phyloP scores from a whole-genome alignment of 495 filamentous ascomycete genomes.

The Podospora fimiseda region DNA sequence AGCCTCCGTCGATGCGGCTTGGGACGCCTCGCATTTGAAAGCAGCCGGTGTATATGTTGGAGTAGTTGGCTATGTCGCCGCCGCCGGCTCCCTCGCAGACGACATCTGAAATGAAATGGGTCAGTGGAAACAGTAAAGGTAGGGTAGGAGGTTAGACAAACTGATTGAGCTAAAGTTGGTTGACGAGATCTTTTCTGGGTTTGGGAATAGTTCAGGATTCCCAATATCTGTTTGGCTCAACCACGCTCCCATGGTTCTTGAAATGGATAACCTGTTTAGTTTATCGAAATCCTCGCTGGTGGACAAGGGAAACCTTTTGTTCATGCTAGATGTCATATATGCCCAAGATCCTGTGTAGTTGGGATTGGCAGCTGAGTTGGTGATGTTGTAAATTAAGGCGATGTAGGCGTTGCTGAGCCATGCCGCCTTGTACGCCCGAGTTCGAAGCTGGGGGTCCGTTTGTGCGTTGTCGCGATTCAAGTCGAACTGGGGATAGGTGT shows the following conservation, averaged over 20 bases:
- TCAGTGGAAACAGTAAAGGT: neutral
- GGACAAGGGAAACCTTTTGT: constrained; percentile 22
- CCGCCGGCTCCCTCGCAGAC: constrained; percentile 22
- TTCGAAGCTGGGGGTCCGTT: constrained; percentile 23
- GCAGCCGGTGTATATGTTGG: constrained; percentile 33
- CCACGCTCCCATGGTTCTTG: constrained; percentile 8
- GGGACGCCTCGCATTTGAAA: constrained; percentile 35
- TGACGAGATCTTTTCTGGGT: constrained; percentile 22
- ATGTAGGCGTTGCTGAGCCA: constrained; percentile 33
- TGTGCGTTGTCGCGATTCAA: constrained; percentile 21
- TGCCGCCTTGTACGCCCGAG: constrained; percentile 37
- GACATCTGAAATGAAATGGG: constrained; percentile 8
- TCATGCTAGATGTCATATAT: constrained; percentile 31
- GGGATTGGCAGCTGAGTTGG: constrained; percentile 9
- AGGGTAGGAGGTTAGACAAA: constrained; percentile 5
- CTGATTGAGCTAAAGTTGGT: constrained; percentile 24
- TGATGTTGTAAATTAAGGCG: constrained; percentile 18
- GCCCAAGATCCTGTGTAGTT: constrained; percentile 14
- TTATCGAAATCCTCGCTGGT: neutral
- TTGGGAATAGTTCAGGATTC: constrained; percentile 8
- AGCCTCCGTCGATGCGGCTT: constrained; percentile 21
- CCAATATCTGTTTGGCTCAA: neutral
- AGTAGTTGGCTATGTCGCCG: constrained; percentile 33
- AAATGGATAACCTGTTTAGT: neutral
- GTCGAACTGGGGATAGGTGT: constrained; percentile 13